Evolutionary conservation across 108 stramenopile species (phyloP).

Genomic region (Schizochytrium sp.): DNA sequence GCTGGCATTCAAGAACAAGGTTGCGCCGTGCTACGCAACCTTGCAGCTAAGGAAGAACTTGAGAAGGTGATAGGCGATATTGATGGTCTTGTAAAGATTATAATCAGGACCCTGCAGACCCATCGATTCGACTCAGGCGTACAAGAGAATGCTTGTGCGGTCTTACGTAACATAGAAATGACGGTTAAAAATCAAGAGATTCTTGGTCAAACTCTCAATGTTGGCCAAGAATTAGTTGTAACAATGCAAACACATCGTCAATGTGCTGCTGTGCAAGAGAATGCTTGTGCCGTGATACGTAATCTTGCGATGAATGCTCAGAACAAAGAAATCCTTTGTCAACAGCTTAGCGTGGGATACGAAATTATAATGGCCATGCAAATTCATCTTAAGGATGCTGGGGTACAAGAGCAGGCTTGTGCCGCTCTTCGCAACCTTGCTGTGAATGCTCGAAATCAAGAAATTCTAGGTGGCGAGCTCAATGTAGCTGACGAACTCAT

Average conservation of each 20-base stretch:
- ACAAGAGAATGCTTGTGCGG: not conserved
- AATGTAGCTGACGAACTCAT: not conserved
- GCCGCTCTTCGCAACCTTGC: not conserved
- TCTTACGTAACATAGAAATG: not conserved
- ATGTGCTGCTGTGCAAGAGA: not conserved
- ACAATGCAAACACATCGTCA: not conserved
- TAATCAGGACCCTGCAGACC: no score
- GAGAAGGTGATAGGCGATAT: no score
- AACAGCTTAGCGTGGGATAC: not conserved
- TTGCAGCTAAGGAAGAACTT: no score
- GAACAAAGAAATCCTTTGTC: not conserved
- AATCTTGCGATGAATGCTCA: slow-evolving; percentile 29
- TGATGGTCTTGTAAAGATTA: no score
- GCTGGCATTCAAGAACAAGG: no score
- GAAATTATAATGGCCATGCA: not conserved
- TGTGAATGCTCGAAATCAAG: not conserved
- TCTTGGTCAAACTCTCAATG: not conserved
- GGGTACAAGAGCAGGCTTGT: not conserved
- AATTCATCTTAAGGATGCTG: not conserved
- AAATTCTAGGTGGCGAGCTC: not conserved
- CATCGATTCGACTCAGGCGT: no score
- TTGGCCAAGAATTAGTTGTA: not conserved
- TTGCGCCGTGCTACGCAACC: no score
- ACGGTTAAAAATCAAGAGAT: not conserved
- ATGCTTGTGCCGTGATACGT: not conserved